Evolutionary conservation across 1,139 yeast species (phyloP).

Genomic region (Scheffersomyces cryptocercus): DNA sequence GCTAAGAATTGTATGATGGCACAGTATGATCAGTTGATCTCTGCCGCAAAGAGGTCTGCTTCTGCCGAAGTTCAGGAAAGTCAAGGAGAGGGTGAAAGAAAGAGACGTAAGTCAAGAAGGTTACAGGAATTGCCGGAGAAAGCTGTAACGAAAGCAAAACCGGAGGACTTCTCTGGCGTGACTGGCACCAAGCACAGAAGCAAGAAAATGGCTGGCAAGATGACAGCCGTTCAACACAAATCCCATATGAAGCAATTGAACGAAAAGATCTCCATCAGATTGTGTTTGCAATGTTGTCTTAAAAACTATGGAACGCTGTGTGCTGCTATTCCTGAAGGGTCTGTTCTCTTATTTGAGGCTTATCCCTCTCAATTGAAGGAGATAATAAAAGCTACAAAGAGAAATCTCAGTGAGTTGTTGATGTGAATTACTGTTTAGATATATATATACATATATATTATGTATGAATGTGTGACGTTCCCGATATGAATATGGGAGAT

Average conservation of each 20-base stretch:
- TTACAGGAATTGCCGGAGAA: not conserved
- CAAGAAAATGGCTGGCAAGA: constrained; percentile 8
- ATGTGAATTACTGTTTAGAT: not conserved
- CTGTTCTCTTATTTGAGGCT: constrained; percentile 21
- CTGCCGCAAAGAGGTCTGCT: constrained; percentile 10
- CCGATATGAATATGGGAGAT: too few species aligned
- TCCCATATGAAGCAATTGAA: constrained; percentile 22
- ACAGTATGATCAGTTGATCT: constrained; percentile 7
- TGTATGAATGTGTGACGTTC: not conserved
- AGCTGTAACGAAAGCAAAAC: not conserved
- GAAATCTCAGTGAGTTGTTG: constrained; percentile 3
- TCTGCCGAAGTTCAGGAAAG: constrained; percentile 2
- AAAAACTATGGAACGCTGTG: constrained; percentile 11
- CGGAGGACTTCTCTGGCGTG: not conserved
- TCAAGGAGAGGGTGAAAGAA: constrained; percentile 3
- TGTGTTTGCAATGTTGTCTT: constrained; percentile 23
- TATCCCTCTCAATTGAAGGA: constrained; percentile 20
- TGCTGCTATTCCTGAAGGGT: constrained; percentile 19
- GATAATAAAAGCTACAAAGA: constrained; percentile 13
- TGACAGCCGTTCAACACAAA: constrained; percentile 15
- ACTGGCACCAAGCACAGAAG: not conserved
- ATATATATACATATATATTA: not conserved
- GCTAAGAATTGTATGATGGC: constrained; percentile 3
- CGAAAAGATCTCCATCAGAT: constrained; percentile 18
- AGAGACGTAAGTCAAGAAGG: not conserved